A percentile compares a stretch with the other conserved stretches of the same genome.
Conservation (phyloP, 495 filamentous ascomycete species). For the Penicillium roqueforti region DNA sequence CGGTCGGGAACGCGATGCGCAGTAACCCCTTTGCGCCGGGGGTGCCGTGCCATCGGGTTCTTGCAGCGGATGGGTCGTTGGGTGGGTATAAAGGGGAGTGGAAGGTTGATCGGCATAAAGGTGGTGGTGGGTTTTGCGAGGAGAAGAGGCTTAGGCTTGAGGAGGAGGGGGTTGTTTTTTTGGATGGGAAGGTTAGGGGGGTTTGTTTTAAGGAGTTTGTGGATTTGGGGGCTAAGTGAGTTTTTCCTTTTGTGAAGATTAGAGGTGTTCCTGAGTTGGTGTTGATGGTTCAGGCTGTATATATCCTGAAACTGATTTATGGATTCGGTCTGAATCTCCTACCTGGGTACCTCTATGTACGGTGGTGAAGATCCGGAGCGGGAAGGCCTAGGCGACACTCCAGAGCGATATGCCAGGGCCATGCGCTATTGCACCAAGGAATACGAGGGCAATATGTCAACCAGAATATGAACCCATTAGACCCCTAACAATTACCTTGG, state of each 20-base stretch:
- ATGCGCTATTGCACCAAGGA: conserved; percentile 99
- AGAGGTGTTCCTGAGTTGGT: not conserved
- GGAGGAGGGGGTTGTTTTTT: conserved; percentile 32
- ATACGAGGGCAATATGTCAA: conserved; percentile 97
- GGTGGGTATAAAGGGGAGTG: conserved; percentile 37
- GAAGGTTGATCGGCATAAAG: conserved; percentile 19
- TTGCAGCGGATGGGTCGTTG: conserved; percentile 28
- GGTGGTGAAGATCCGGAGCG: conserved; percentile 91
- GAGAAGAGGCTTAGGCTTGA: conserved; percentile 30
- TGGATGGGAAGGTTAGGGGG: conserved; percentile 27
- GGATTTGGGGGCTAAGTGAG: conserved; percentile 18
- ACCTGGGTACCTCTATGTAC: too few relatives aligned
- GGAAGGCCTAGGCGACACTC: conserved; percentile 83
- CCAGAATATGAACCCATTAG: too few relatives aligned
- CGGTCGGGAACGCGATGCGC: conserved; percentile 74
- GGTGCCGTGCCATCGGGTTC: conserved; percentile 49
- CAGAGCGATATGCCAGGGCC: conserved; percentile 87
- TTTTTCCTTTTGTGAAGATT: not conserved
- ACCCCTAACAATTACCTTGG: too few relatives aligned
- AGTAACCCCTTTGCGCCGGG: conserved; percentile 65
- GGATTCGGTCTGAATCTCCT: too few relatives aligned
- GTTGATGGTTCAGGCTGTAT: too few relatives aligned
- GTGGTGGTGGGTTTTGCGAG: conserved; percentile 22
- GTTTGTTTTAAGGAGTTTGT: conserved; percentile 30
- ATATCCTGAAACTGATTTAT: too few relatives aligned